phyloP scores from a whole-genome alignment of 352 stramenopile species.

The Sclerospora graminicola region DNA sequence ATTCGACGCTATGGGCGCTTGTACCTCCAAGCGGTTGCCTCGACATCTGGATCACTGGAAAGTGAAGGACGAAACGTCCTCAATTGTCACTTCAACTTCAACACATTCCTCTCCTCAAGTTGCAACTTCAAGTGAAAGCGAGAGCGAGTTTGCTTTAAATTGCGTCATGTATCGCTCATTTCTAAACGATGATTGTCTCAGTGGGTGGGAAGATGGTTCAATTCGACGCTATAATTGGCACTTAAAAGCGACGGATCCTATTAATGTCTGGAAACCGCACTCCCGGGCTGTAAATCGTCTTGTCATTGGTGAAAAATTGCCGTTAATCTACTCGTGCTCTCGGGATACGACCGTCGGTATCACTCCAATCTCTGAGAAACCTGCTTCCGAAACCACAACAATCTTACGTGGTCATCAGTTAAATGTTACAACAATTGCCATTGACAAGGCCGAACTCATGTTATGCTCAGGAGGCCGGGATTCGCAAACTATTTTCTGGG shows the following conservation, averaged over 20 bases:
- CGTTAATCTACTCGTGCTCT: constrained; percentile 66
- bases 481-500: constrained; percentile 35
- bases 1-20: constrained; percentile 37
- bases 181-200: constrained; percentile 27
- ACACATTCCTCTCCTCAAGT: constrained; percentile 9
- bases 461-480: constrained; percentile 75
- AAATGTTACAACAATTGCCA: constrained; percentile 29
- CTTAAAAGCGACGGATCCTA: background rate
- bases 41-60: constrained; percentile 39
- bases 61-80: constrained; percentile 19
- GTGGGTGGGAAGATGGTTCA: constrained; percentile 67
- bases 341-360: constrained; percentile 62
- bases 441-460: constrained; percentile 37
- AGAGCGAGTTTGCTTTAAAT: constrained; percentile 37
- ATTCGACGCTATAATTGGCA: constrained; percentile 39
- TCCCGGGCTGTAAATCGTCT: constrained; percentile 51
- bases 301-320: constrained; percentile 24
- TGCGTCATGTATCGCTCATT: constrained; percentile 29
- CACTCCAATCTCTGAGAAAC: constrained; percentile 16
- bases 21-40: constrained; percentile 22
- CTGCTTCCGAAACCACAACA: constrained; percentile 12
- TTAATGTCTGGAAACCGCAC: constrained; percentile 41
- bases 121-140: constrained; percentile 6
- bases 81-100: constrained; percentile 5
- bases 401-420: constrained; percentile 41